Conservation (phyloP, 306 rosid species). For the Abrus pulchellus region DNA sequence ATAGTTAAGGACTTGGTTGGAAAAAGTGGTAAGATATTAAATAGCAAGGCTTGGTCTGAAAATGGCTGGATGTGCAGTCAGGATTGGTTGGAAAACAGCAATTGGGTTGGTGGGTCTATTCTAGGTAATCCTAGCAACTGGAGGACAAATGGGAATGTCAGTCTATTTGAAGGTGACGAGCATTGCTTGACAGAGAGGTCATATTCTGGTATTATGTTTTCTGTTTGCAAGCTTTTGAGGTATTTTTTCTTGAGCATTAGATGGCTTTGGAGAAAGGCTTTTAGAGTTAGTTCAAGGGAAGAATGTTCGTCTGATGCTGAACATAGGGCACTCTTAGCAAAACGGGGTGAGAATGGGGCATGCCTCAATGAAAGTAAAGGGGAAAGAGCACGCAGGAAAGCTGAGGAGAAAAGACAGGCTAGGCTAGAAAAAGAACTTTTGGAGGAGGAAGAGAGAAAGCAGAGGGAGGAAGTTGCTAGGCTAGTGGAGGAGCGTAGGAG, state of each 20-base stretch:
- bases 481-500: conserved; percentile 97
- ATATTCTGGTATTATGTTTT: conserved; percentile 77
- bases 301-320: conserved; percentile 85
- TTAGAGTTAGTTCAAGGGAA: conserved; percentile 79
- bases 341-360: conserved; percentile 80
- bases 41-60: conserved; percentile 90
- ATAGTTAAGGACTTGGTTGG: conserved; percentile 86
- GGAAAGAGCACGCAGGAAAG: conserved; percentile 96
- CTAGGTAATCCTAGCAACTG: conserved; percentile 70
- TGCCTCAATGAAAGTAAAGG: conserved; percentile 82
- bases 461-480: conserved; percentile 98
- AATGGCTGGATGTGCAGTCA: conserved; percentile 93
- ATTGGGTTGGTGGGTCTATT: conserved; percentile 80
- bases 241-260: conserved; percentile 85
- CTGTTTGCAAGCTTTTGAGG: conserved; percentile 74
- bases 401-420: conserved; percentile 99
- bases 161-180: conserved; percentile 78
- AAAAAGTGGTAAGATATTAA: conserved; percentile 86
- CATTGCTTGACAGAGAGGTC: conserved; percentile 89
- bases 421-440: conserved; percentile 91
- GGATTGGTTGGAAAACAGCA: conserved; percentile 90
- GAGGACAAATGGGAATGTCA: conserved; percentile 67
- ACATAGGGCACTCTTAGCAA: conserved; percentile 71
- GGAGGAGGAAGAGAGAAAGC: conserved; percentile 99
- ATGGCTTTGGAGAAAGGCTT: conserved; percentile 95